A percentile compares a stretch with the other conserved stretches of the same genome.
Conservation (phyloP, 768 basidiomycete genomes). For the Suillus tomentosus region DNA sequence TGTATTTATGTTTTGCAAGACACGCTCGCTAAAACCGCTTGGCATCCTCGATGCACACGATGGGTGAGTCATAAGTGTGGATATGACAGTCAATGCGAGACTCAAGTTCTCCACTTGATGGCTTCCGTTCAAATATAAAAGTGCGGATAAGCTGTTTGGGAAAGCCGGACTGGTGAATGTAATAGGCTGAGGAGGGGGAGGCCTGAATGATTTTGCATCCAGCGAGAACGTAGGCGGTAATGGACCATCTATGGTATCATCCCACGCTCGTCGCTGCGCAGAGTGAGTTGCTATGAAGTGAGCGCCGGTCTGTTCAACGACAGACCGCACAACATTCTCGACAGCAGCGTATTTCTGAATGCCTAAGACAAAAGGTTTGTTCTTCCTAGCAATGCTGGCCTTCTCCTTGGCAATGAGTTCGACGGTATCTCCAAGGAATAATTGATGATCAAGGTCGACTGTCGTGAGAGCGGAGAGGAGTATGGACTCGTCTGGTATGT, state of each 20-base stretch:
- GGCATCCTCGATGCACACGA: constrained; percentile 20
- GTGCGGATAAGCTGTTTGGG: constrained; percentile 43
- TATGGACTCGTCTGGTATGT: constrained; percentile 68
- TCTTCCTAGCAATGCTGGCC: constrained; percentile 70
- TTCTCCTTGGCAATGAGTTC: constrained; percentile 81
- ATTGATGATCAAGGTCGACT: constrained; percentile 93
- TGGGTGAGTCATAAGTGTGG: constrained; percentile 50
- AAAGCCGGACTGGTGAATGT: constrained; percentile 46
- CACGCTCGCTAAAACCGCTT: neutral
- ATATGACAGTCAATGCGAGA: constrained; percentile 63
- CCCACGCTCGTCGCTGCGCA: constrained; percentile 35
- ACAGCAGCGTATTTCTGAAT: constrained; percentile 58
- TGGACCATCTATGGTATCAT: constrained; percentile 38
- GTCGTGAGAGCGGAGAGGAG: constrained; percentile 81
- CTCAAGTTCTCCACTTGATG: constrained; percentile 90
- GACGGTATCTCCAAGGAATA: constrained; percentile 80
- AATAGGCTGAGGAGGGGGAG: constrained; percentile 46
- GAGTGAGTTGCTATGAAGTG: constrained; percentile 37
- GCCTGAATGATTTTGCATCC: constrained; percentile 25
- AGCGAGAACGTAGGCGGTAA: constrained; percentile 33
- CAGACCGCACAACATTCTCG: constrained; percentile 41
- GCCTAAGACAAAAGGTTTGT: constrained; percentile 67
- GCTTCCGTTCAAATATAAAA: constrained; percentile 70
- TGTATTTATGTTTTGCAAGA: constrained; percentile 51
- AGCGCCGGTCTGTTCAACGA: constrained; percentile 46